Conservation (phyloP, 495 filamentous ascomycete genomes). For the Letharia columbiana region DNA sequence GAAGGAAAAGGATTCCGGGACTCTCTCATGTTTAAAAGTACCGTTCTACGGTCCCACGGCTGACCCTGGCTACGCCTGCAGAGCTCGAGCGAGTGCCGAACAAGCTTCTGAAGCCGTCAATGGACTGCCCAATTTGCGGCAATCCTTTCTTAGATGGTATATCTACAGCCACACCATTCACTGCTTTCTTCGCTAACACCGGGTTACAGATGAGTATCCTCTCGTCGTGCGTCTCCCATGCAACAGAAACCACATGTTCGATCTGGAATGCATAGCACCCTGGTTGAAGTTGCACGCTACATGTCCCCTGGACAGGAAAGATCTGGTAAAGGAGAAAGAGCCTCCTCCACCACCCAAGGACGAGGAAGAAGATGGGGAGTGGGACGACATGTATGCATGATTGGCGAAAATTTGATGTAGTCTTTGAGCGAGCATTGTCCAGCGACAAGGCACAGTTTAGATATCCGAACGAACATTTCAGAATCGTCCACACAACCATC, state of each 20-base stretch:
- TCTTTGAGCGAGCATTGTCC: neutral
- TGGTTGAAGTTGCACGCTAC: constrained; percentile 85
- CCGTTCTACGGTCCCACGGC: neutral
- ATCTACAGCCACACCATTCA: constrained; percentile 17
- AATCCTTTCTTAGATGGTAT: constrained; percentile 72
- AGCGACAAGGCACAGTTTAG: neutral
- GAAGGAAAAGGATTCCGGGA: neutral
- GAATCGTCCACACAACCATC: neutral
- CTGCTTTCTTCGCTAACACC: neutral
- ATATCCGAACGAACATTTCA: neutral
- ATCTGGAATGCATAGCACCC: constrained; percentile 88
- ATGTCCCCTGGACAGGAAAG: constrained; percentile 78
- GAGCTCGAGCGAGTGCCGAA: constrained; percentile 72
- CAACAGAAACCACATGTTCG: constrained; percentile 71
- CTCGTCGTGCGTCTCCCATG: constrained; percentile 86
- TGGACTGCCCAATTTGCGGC: constrained; percentile 79
- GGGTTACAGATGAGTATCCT: constrained; percentile 49
- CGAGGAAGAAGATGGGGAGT: constrained; percentile 42
- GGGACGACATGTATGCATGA: constrained; percentile 69
- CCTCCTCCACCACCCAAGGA: constrained; percentile 41
- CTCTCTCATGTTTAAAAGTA: neutral
- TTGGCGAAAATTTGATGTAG: neutral
- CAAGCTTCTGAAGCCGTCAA: constrained; percentile 53
- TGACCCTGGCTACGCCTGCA: constrained; percentile 20
- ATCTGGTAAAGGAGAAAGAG: constrained; percentile 63